Base-by-base conservation (phyloP, 2,329 filamentous ascomycete genomes). In the Teratosphaeria pseudoeucalypti region DNA sequence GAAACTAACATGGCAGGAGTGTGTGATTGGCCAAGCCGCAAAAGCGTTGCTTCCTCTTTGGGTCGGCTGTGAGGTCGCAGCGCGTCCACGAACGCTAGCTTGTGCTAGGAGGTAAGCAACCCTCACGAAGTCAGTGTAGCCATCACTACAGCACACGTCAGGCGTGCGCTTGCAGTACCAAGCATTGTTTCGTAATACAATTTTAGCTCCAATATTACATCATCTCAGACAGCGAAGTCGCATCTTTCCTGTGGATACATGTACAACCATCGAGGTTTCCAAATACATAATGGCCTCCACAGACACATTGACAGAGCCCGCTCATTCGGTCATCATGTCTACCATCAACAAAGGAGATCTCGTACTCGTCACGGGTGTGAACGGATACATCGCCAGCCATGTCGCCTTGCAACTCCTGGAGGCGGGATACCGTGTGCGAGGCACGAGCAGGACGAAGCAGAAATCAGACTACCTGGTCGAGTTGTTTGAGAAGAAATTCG, bases 311-410 rank as follows among this genome's bases (percentile, higher is more conserved):
- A 19, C 43, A 49, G 58, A 59, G 47, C 43, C 29, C 39, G 53
- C 59, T 34, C 16, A 62, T 34, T 60, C 60, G 37, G 39, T 62
- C 49, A 63, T 60, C 37, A 60, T 59, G 59, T 29, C 64, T 7
- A 65, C 58, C 4, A 65, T 66, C 47, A 57, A 61, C 32, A 66
- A 66, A 58, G 67, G 67, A 53, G 61, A 62, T 19, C 62, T 61
- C 27, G 61, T 72, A 16, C 63, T 71, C 14, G 63, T 72, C 49
- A 70, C 70, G 11, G 70, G 69, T 34, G 66, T 61, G 26, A 67
- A 63, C 43, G 67, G 69, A 27, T 66, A 63, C 56, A 66, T 72
- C 32, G 70, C 58, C n/a, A 60, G 57, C 16, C 66, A 71, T 59
- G 62, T 69, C 32, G 65, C 62, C 32, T 62, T 68, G 49, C 60